A percentile compares a stretch with the other conserved stretches of the same genome.
Evolutionary conservation across 371 early-diverging fungal genomes (phyloP).

Genomic region (Mucor velutinosus): DNA sequence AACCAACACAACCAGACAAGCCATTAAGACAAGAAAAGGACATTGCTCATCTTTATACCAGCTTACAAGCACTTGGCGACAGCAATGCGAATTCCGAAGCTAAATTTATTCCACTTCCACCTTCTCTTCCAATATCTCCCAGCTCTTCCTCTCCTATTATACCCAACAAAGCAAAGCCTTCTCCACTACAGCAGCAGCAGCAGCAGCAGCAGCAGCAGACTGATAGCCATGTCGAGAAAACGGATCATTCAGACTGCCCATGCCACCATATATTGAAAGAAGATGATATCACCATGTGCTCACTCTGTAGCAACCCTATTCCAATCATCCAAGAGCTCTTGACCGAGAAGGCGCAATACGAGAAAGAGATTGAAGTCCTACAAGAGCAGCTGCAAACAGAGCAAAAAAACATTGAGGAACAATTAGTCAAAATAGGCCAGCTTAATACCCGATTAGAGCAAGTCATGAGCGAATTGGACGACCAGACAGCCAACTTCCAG

Average conservation of each 20-base stretch:
- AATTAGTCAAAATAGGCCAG: constrained; percentile 39
- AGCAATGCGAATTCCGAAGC: constrained; percentile 34
- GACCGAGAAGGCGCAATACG: constrained; percentile 44
- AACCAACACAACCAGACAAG: background rate
- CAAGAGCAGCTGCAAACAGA: constrained; percentile 48
- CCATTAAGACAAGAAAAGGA: constrained; percentile 39
- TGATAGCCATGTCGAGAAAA: background rate
- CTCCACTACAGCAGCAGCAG: background rate
- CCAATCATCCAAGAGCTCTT: constrained; percentile 55
- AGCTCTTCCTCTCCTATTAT: constrained; percentile 40
- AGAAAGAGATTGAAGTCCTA: constrained; percentile 48
- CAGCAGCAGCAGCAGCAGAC: background rate
- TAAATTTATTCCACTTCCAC: constrained; percentile 48
- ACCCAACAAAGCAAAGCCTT: constrained; percentile 3
- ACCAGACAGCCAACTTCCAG: constrained; percentile 49
- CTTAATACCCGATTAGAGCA: constrained; percentile 47
- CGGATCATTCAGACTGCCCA: constrained; percentile 32
- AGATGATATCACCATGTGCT: constrained; percentile 40
- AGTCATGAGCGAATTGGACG: constrained; percentile 46
- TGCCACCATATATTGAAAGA: constrained; percentile 40
- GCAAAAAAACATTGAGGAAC: constrained; percentile 46
- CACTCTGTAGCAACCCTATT: constrained; percentile 58
- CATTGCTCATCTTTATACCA: constrained; percentile 60
- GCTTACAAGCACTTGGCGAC: constrained; percentile 50
- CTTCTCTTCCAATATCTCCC: constrained; percentile 45